A percentile compares a stretch with the other conserved stretches of the same genome.
Evolutionary conservation across 352 stramenopile species (phyloP).

Genomic region (Globisporangium acanthophoron): DNA sequence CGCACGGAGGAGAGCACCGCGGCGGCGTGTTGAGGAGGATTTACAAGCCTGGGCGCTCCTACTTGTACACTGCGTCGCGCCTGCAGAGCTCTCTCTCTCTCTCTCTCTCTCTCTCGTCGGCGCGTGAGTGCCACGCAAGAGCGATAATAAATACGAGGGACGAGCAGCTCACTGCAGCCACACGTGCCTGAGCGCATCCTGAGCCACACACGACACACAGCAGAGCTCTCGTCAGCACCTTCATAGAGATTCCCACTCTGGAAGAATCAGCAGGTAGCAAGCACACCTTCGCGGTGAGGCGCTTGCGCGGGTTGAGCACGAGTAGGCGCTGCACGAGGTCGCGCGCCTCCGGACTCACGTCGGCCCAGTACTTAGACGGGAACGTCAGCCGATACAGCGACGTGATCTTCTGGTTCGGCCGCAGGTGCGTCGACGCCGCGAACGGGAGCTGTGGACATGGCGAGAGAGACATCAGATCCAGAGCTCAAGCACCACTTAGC

Average conservation of each 20-base stretch:
- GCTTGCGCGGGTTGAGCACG: constrained; percentile 44
- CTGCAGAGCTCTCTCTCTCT: neutral
- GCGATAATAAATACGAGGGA: neutral
- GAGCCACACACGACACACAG: neutral
- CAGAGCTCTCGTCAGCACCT: neutral
- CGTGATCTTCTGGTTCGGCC: constrained; percentile 54
- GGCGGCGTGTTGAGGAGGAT: neutral
- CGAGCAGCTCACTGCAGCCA: constrained; percentile 1
- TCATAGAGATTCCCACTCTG: neutral
- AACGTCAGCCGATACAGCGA: constrained; percentile 66
- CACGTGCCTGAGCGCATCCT: constrained; percentile 1
- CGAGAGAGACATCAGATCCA: neutral
- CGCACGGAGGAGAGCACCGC: neutral
- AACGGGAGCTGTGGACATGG: constrained; percentile 42
- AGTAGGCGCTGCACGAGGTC: constrained; percentile 59
- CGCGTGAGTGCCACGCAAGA: neutral
- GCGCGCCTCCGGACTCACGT: constrained; percentile 47
- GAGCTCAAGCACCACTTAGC: neutral
- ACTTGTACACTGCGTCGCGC: neutral
- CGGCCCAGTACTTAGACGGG: constrained; percentile 68
- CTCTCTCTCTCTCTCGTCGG: neutral
- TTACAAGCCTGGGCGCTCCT: neutral
- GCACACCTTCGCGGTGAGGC: constrained; percentile 31
- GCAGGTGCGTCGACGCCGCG: constrained; percentile 48
- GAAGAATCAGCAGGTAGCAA: neutral